These are phyloP conservation scores for Phyllosticta citribraziliensis DNA, from an alignment of 2,329 filamentous ascomycete species.

Conservation along the genomic window DNA sequence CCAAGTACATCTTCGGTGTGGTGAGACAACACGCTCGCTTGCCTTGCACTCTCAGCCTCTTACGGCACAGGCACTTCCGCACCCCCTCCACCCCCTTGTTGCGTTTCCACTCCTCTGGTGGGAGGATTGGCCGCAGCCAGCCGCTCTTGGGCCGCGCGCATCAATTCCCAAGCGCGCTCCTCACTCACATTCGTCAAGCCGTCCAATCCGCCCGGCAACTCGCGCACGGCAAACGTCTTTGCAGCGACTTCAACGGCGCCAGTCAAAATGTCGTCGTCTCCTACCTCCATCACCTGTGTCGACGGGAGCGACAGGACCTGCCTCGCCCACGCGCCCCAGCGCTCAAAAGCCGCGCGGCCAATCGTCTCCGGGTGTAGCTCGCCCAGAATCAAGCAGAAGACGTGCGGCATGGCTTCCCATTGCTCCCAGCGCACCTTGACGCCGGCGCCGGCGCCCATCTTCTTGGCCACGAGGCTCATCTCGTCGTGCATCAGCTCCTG, in stretches of 20 bases:
- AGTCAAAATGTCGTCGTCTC: constrained; percentile 9
- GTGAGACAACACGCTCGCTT: too few species aligned
- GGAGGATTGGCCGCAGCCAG: background rate
- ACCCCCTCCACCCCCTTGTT: background rate
- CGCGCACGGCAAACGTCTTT: constrained; percentile 20
- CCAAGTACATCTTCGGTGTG: too few species aligned
- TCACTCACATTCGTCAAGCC: constrained; percentile 22
- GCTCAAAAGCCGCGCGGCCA: constrained; percentile 23
- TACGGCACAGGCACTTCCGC: background rate
- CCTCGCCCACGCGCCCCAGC: constrained; percentile 26
- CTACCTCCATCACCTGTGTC: constrained; percentile 10
- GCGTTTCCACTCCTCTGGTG: background rate
- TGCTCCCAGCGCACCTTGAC: constrained; percentile 57
- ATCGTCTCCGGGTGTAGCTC: constrained; percentile 15
- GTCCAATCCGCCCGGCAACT: constrained; percentile 17
- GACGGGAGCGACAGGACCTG: constrained; percentile 15
- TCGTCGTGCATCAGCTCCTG: constrained; percentile 66
- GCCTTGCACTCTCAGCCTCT: too few species aligned
- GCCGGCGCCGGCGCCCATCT: constrained; percentile 43
- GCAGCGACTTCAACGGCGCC: constrained; percentile 20
- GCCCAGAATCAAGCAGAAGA: constrained; percentile 43
- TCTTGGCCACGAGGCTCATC: constrained; percentile 48
- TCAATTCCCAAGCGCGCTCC: constrained; percentile 21
- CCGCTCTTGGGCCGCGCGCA: constrained; percentile 15
- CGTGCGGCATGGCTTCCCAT: constrained; percentile 74